Conservation (phyloP, 257 asterid species). For the Phtheirospermum japonicum region DNA sequence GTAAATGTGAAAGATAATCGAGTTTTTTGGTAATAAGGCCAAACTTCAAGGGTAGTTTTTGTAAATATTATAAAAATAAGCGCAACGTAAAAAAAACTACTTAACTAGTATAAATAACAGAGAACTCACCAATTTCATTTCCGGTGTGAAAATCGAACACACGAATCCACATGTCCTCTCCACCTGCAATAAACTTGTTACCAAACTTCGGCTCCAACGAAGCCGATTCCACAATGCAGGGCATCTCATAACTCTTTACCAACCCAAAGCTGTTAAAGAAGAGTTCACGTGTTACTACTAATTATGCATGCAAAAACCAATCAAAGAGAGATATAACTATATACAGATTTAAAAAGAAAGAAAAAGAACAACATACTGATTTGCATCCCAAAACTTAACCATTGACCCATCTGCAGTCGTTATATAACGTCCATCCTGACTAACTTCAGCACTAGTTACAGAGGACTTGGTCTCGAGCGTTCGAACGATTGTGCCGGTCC, state of each 20-base stretch:
- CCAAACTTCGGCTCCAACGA: constrained; percentile 90
- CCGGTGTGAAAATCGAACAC: constrained; percentile 86
- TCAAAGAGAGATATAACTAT: not conserved
- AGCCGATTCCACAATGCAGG: constrained; percentile 89
- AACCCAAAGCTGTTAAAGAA: constrained; percentile 70
- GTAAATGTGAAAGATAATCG: too few species aligned
- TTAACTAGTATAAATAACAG: not conserved
- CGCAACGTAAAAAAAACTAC: not conserved
- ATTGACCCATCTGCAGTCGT: constrained; percentile 90
- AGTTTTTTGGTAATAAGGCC: too few species aligned
- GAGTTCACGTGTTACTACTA: not conserved
- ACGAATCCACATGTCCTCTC: constrained; percentile 98
- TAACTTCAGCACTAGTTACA: constrained; percentile 95
- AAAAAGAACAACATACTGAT: constrained; percentile 55
- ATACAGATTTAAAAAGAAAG: not conserved
- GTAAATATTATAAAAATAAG: too few species aligned
- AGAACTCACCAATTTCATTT: constrained; percentile 63
- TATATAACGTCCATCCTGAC: constrained; percentile 91
- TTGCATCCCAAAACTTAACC: constrained; percentile 96
- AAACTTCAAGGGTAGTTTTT: too few species aligned
- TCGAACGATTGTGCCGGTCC: constrained; percentile 80
- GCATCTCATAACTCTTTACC: constrained; percentile 83
- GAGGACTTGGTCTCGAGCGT: constrained; percentile 84
- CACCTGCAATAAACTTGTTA: constrained; percentile 89
- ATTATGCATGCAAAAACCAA: not conserved